A percentile compares a stretch with the other conserved stretches of the same genome.
Evolutionary conservation across 2,329 filamentous ascomycete species (phyloP).

Genomic region (Colletotrichum abscissum): DNA sequence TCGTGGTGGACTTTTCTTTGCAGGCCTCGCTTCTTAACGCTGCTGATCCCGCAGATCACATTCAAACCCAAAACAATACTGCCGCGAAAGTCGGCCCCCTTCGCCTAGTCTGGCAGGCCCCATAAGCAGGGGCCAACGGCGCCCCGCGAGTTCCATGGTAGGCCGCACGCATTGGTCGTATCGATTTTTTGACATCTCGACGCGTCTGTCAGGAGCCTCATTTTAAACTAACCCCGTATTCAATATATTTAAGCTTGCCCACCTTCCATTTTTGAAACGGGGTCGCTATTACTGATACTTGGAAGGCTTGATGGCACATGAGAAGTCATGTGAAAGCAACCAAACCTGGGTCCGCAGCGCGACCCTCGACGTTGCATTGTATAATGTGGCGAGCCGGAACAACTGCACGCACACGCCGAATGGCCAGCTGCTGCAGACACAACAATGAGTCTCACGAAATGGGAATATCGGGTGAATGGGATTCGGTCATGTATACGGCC

Average conservation of each 20-base stretch:
- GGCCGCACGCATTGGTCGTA: background rate
- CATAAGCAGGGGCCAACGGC: slow-evolving; percentile 7
- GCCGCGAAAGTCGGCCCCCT: slow-evolving; percentile 13
- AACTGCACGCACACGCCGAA: background rate
- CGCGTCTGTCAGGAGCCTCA: slow-evolving; percentile 21
- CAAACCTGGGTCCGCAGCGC: background rate
- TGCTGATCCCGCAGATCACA: slow-evolving; percentile 35
- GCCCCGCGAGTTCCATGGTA: background rate
- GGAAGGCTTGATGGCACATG: background rate
- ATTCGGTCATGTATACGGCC: background rate
- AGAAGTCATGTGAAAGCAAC: background rate
- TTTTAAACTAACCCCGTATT: slow-evolving; percentile 7
- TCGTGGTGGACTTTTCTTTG: background rate
- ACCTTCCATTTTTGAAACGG: slow-evolving; percentile 5
- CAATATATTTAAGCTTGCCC: slow-evolving; percentile 3
- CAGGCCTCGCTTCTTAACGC: slow-evolving; percentile 8
- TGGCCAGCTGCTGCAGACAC: background rate
- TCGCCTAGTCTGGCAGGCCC: slow-evolving; percentile 22
- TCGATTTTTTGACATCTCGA: slow-evolving; percentile 9
- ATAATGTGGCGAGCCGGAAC: background rate
- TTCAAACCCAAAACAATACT: slow-evolving; percentile 32
- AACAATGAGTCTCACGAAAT: background rate
- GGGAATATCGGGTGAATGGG: background rate
- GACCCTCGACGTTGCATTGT: background rate
- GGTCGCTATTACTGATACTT: background rate